Percentiles rank a stretch among this genome's conserved stretches.
Conservation (phyloP, 2,329 filamentous ascomycete genomes). For the Lachnellula suecica region DNA sequence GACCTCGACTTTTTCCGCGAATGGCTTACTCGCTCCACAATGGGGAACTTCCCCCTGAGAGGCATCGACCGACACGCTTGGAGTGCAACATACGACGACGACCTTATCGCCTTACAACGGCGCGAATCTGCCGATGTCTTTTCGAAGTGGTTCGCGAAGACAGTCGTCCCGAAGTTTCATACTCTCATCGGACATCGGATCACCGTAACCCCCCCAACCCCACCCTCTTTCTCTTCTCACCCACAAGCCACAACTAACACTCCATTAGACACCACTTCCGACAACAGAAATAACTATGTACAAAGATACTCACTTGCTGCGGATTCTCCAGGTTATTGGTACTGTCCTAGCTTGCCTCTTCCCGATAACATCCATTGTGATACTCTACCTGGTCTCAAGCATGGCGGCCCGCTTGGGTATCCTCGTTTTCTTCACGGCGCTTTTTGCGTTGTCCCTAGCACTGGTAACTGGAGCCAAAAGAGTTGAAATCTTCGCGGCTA, state of each 20-base stretch:
- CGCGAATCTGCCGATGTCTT: constrained; percentile 15
- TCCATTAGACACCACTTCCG: too few relatives aligned
- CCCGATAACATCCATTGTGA: constrained; percentile 27
- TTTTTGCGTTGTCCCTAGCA: constrained; percentile 27
- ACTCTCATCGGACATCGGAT: constrained; percentile 9
- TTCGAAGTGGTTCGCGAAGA: constrained; percentile 20
- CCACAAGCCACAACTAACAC: too few relatives aligned
- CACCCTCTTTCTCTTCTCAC: too few relatives aligned
- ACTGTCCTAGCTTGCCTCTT: constrained; percentile 31
- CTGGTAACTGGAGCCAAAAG: constrained; percentile 27
- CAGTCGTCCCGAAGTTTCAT: constrained; percentile 22
- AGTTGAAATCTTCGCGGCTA: constrained; percentile 32
- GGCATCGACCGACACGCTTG: constrained; percentile 22
- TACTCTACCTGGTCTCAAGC: constrained; percentile 29
- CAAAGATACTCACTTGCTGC: constrained; percentile 10
- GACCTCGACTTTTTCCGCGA: constrained; percentile 13
- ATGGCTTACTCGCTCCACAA: constrained; percentile 23
- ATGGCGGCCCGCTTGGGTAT: constrained; percentile 22
- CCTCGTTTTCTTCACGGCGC: constrained; percentile 24
- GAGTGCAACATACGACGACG: constrained; percentile 13
- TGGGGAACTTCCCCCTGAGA: constrained; percentile 23
- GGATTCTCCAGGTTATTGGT: constrained; percentile 18
- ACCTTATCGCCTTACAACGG: constrained; percentile 25
- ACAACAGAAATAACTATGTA: too few relatives aligned
- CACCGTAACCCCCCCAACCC: too few relatives aligned